Percentiles rank a stretch among this genome's conserved stretches.
These are phyloP conservation scores for Xylaria sp. DNA, from an alignment of 495 filamentous ascomycete species.

Conservation along the genomic window DNA sequence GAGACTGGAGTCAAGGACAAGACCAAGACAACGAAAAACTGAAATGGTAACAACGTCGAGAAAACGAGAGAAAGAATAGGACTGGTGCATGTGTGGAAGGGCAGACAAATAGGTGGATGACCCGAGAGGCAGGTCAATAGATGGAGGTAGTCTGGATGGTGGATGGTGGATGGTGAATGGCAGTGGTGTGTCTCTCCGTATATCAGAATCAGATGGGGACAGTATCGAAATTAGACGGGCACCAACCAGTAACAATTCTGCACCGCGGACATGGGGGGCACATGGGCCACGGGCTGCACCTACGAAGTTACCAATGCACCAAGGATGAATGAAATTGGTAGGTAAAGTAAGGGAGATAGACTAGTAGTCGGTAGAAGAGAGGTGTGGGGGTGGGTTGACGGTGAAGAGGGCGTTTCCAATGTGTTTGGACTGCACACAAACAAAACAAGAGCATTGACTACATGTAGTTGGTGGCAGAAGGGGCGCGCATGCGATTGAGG, in stretches of 20 bases:
- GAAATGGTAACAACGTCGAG: neutral
- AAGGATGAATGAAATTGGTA: neutral
- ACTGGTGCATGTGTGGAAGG: neutral
- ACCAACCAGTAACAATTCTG: conserved; percentile 15
- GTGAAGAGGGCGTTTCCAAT: conserved; percentile 5
- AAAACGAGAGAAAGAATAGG: neutral
- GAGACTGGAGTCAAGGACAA: conserved; percentile 1
- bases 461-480: conserved; percentile 8
- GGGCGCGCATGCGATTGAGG: conserved; percentile 4
- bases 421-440: conserved; percentile 18
- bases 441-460: neutral
- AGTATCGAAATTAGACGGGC: conserved; percentile 7
- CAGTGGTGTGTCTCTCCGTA: conserved; percentile 8
- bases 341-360: neutral
- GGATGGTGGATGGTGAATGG: neutral
- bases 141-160: neutral
- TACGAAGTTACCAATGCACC: neutral
- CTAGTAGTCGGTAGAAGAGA: neutral
- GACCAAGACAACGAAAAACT: conserved; percentile 10
- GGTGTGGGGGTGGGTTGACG: conserved; percentile 4
- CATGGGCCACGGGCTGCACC: conserved; percentile 9
- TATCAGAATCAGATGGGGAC: neutral
- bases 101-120: neutral
- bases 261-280: neutral
- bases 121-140: neutral